phyloP scores from a whole-genome alignment of 345 rosid genomes.

The Boechera retrofracta region DNA sequence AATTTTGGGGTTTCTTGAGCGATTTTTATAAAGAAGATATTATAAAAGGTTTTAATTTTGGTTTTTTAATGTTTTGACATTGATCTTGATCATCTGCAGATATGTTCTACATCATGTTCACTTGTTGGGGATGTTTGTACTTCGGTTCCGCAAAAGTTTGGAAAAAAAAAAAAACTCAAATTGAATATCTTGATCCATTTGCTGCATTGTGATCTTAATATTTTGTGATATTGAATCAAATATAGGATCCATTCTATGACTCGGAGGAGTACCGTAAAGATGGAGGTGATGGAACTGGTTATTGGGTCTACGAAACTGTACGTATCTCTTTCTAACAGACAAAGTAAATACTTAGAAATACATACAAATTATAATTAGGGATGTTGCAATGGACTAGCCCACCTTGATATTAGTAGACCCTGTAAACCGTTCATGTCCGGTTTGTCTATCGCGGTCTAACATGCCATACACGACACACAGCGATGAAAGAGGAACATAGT shows the following conservation, averaged over 20 bases:
- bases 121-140: slow-evolving; percentile 90
- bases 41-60: too few species aligned
- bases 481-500: not conserved
- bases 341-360: not conserved
- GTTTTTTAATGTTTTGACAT: not conserved
- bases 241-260: slow-evolving; percentile 90
- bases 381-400: slow-evolving; percentile 5
- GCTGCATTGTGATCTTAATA: not conserved
- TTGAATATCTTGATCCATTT: slow-evolving; percentile 8
- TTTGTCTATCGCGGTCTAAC: not conserved
- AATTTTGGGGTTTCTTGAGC: not conserved
- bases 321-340: not conserved
- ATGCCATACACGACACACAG: not conserved
- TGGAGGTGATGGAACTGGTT: slow-evolving; percentile 95
- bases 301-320: slow-evolving; percentile 91
- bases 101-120: slow-evolving; percentile 86
- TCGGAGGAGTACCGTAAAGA: slow-evolving; percentile 81
- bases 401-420: not conserved
- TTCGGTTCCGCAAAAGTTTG: slow-evolving; percentile 81
- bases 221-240: slow-evolving; percentile 5
- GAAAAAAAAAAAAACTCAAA: slow-evolving; percentile 26
- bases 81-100: slow-evolving; percentile 50
- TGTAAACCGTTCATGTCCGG: not conserved
- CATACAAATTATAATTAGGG: not conserved
- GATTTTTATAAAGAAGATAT: not conserved